These are phyloP conservation scores for Sungouiozyma intestinalis DNA, from an alignment of 805 yeast species.

Conservation along the genomic window DNA sequence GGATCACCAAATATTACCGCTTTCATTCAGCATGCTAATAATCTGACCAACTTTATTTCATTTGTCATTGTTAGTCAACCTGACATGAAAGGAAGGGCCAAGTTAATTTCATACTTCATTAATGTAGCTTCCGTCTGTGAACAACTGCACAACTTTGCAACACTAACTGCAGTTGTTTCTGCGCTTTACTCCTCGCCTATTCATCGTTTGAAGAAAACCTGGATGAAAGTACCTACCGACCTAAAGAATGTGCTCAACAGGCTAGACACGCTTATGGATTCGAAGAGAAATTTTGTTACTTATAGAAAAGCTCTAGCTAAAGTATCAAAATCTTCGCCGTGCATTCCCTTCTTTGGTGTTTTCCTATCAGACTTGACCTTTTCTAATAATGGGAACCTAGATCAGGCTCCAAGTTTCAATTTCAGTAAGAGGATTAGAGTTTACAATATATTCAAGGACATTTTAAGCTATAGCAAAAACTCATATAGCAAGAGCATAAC, in stretches of 20 bases:
- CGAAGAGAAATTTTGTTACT: constrained; percentile 74
- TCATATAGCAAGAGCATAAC: constrained; percentile 47
- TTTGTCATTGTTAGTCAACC: constrained; percentile 56
- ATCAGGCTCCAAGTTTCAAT: constrained; percentile 59
- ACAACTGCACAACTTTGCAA: constrained; percentile 67
- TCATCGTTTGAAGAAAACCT: constrained; percentile 72
- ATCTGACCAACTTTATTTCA: constrained; percentile 72
- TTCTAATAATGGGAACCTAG: constrained; percentile 80
- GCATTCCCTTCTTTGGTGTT: constrained; percentile 90
- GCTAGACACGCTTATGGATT: constrained; percentile 79
- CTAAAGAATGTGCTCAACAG: constrained; percentile 45
- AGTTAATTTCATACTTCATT: constrained; percentile 60
- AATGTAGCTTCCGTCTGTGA: constrained; percentile 71
- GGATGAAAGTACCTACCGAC: constrained; percentile 59
- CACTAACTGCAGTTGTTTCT: constrained; percentile 87
- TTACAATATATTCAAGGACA: constrained; percentile 60
- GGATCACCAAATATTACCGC: constrained; percentile 45
- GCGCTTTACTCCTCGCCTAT: constrained; percentile 82
- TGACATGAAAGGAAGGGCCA: constrained; percentile 60
- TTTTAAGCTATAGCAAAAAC: constrained; percentile 56
- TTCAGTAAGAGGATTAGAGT: constrained; percentile 70
- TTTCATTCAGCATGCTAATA: constrained; percentile 68
- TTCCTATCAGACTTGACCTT: constrained; percentile 83
- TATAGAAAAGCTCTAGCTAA: constrained; percentile 72
- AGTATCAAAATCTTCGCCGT: constrained; percentile 52